phyloP scores from a whole-genome alignment of 2,329 filamentous ascomycete genomes.

The Pseudocercospora vitis region DNA sequence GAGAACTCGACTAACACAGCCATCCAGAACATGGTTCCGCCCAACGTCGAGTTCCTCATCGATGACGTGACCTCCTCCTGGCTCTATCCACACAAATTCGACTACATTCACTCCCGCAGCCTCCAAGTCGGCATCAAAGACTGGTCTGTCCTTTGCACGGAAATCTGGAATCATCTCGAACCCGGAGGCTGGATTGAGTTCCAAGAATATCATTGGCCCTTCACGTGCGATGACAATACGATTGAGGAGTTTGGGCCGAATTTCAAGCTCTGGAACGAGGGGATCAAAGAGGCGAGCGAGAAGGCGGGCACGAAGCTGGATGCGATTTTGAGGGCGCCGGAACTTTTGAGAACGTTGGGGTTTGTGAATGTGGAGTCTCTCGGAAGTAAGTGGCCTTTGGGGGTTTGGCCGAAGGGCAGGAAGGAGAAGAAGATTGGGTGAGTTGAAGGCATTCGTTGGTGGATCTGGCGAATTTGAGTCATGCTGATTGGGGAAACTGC shows the following conservation, averaged over 20 bases:
- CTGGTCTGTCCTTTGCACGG: conserved; percentile 34
- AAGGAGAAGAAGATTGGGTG: conserved; percentile 4
- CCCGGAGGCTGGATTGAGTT: conserved; percentile 22
- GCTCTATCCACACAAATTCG: conserved; percentile 39
- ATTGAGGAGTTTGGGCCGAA: not conserved
- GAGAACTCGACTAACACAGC: not conserved
- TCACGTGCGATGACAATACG: not conserved
- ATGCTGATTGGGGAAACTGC: not conserved
- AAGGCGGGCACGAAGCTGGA: not conserved
- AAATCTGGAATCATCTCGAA: conserved; percentile 17
- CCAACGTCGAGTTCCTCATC: conserved; percentile 50
- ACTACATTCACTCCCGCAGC: conserved; percentile 47
- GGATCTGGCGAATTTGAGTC: not conserved
- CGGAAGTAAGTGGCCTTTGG: not conserved
- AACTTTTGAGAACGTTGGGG: not conserved
- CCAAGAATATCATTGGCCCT: conserved; percentile 9
- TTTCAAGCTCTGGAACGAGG: conserved; percentile 3
- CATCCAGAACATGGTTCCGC: conserved; percentile 42
- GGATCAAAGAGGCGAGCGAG: not conserved
- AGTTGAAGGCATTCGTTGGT: not conserved
- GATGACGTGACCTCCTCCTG: conserved; percentile 48
- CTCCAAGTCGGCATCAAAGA: conserved; percentile 49
- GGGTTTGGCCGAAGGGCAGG: not conserved
- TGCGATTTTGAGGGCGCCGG: not conserved
- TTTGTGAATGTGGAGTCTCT: not conserved